phyloP scores from a whole-genome alignment of 2,329 filamentous ascomycete genomes.

The Nannizzia gypsea region DNA sequence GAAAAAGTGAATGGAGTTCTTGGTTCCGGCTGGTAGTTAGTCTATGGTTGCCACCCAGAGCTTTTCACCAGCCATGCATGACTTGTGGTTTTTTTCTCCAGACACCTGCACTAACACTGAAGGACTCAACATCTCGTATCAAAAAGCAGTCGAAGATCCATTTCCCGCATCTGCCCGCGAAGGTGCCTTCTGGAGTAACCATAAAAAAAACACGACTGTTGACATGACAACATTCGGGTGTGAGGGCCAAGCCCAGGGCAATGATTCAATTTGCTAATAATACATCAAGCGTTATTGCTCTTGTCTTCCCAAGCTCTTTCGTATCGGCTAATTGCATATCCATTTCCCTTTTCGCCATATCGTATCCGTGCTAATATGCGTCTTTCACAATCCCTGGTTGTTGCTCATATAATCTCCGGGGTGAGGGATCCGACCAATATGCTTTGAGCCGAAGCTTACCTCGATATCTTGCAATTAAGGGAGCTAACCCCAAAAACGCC shows the following conservation, averaged over 20 bases:
- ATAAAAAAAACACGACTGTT: neutral
- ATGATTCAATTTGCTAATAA: conserved; percentile 2
- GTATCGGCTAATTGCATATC: conserved; percentile 4
- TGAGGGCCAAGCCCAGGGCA: neutral
- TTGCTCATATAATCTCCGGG: conserved; percentile 4
- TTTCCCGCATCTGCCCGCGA: conserved; percentile 3
- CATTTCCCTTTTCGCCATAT: neutral
- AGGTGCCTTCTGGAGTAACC: neutral
- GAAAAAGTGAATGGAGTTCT: neutral
- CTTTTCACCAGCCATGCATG: neutral
- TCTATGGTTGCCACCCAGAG: neutral
- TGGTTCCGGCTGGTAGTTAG: neutral
- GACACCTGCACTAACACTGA: neutral
- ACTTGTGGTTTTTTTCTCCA: neutral
- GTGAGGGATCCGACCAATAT: neutral
- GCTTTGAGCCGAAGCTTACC: conserved; percentile 2
- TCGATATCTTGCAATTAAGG: neutral
- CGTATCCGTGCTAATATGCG: neutral
- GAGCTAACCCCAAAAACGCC: neutral
- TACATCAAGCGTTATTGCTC: neutral
- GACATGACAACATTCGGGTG: neutral
- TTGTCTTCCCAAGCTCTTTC: neutral
- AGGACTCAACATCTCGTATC: conserved; percentile 1
- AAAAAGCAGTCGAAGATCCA: neutral
- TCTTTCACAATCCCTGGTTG: neutral